Evolutionary conservation across 176 grass and related monocot genomes (phyloP).

Genomic region (Hsuehochloa calcarea): DNA sequence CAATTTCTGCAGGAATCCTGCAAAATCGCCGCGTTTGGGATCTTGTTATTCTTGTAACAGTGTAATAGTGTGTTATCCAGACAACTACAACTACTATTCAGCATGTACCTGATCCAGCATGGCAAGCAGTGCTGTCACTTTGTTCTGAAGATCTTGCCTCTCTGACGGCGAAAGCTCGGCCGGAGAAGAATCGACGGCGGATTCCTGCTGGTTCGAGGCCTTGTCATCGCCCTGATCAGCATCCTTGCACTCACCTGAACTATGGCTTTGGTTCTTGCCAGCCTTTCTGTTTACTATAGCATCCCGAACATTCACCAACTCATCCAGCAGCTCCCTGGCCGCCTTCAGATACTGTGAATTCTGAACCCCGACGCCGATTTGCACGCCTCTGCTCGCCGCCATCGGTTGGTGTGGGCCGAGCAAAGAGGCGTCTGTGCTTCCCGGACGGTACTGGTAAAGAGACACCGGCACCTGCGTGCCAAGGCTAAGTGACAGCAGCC

Average conservation of each 20-base stretch:
- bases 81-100: background rate
- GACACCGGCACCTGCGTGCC: constrained; percentile 54
- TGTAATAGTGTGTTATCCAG: background rate
- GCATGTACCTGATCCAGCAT: constrained; percentile 75
- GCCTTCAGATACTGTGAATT: constrained; percentile 67
- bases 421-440: constrained; percentile 29
- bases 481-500: constrained; percentile 60
- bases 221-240: constrained; percentile 47
- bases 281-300: constrained; percentile 40
- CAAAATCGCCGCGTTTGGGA: background rate
- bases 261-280: constrained; percentile 41
- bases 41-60: background rate
- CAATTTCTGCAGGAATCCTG: background rate
- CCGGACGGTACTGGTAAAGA: constrained; percentile 46
- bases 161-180: constrained; percentile 60
- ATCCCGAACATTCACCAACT: constrained; percentile 53
- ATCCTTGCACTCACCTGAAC: constrained; percentile 45
- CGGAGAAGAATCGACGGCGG: constrained; percentile 20
- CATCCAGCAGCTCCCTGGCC: constrained; percentile 61
- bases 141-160: constrained; percentile 81
- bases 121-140: constrained; percentile 62
- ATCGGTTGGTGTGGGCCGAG: constrained; percentile 29
- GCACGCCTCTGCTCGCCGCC: constrained; percentile 21
- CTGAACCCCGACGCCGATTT: constrained; percentile 33
- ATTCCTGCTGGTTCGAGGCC: constrained; percentile 38